Base-by-base conservation (phyloP, 2,329 filamentous ascomycete species). In the Hypocrella siamensis region DNA sequence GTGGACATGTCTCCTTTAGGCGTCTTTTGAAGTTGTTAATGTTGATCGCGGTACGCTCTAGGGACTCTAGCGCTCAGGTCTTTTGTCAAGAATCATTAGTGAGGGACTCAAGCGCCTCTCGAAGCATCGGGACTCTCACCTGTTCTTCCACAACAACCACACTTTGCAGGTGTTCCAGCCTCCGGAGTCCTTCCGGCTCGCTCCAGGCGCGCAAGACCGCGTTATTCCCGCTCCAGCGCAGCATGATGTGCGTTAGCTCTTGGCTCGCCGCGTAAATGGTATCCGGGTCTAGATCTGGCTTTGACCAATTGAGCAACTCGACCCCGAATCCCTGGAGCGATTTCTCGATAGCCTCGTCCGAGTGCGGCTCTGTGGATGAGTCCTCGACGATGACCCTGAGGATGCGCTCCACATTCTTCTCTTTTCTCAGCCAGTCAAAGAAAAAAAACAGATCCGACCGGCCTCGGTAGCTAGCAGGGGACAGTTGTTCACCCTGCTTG, bases 161-260 rank as follows among this genome's bases (percentile, higher is more conserved):
- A n/a, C n/a, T n/a, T n/a, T n/a, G n/a, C 28, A 52, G 31, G 18
- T 48, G 36, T 17, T 33, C 34, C 5, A 51, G 31, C 25, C 35
- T 38, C 30, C 35, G 32, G 31, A 46, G 35, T 3, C 49, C 50
- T 3, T 40, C 44, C 2, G 35, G 30, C 6, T 46, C 47, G 17
- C 44, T 44, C 52, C 52, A 54, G 1, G 43, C 45, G 12, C 43
- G 36, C 6, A 56, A 38, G 6, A 53, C 43, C 4, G 50, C 44
- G 29, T 51, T 50, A 32, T 49, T 54, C 4, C 52, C 49, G 29
- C 43, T 46, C 43, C 44, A 53, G 22, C 48, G 47, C 1, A 56
- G 38, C 6, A 43, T 33, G 4, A 54, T 35, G 4, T 31, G 34
- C 16, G 33, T 30, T 6, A 32, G 33, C 30, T 32, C 36, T 9